Percentiles rank a stretch among this genome's conserved stretches.
Evolutionary conservation across 2,329 filamentous ascomycete genomes (phyloP).

Genomic region (Ophiostoma quercus): DNA sequence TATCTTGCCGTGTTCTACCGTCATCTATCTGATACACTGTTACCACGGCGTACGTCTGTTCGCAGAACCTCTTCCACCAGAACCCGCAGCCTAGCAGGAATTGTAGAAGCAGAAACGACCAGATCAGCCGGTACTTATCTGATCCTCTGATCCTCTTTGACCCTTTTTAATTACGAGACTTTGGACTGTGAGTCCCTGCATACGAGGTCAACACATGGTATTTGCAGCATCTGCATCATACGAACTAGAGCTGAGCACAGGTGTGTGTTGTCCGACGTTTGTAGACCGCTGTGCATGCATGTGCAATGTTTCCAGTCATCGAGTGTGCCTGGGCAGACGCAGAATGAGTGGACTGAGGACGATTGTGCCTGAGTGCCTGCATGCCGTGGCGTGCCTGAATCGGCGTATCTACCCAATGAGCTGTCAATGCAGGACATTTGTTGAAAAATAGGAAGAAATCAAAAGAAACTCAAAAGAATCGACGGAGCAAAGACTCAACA

Average conservation of each 20-base stretch:
- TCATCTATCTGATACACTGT: background rate
- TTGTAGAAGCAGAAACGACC: background rate
- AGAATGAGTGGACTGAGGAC: background rate
- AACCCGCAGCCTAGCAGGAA: background rate
- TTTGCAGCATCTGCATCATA: background rate
- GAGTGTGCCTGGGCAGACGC: background rate
- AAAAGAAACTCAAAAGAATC: background rate
- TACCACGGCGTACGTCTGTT: background rate
- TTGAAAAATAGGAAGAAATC: too few relatives aligned
- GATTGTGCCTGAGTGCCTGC: conserved; percentile 5
- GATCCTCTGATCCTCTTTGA: background rate
- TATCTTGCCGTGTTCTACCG: background rate
- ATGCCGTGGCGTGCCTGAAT: background rate
- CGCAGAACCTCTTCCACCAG: background rate
- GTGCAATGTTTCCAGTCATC: background rate
- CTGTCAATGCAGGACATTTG: background rate
- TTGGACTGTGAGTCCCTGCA: background rate
- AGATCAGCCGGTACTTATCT: background rate
- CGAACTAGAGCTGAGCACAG: background rate
- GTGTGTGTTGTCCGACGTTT: background rate
- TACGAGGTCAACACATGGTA: background rate
- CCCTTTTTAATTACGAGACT: background rate
- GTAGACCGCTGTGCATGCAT: background rate
- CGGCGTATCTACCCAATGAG: background rate
- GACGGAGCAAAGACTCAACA: background rate